Percentiles rank a stretch among this genome's conserved stretches.
These are phyloP conservation scores for Annona squamosa DNA, from an alignment of 164 flowering plant species.

Conservation along the genomic window DNA sequence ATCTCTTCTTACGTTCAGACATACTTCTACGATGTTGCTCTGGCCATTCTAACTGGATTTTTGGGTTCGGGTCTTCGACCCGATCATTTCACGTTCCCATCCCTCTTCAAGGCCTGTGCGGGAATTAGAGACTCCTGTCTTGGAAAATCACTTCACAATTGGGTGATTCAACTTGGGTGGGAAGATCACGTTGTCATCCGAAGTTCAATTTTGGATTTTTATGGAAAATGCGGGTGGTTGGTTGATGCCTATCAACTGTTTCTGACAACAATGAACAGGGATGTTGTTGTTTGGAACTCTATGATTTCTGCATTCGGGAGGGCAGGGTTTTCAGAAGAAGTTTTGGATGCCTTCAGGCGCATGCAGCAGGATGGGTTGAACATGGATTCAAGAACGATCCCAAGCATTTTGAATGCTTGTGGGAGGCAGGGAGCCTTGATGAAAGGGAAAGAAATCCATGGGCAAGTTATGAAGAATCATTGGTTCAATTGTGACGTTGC, in stretches of 20 bases:
- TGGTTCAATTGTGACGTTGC: conserved; percentile 29
- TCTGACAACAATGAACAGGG: conserved; percentile 22
- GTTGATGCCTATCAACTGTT: conserved; percentile 33
- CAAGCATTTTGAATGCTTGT: conserved; percentile 44
- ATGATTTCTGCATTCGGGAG: conserved; percentile 42
- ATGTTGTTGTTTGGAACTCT: conserved; percentile 43
- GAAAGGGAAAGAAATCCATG: conserved; percentile 54
- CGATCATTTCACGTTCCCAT: conserved; percentile 47
- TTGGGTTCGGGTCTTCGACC: conserved; percentile 30
- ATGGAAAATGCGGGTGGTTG: conserved; percentile 31
- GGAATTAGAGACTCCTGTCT: not conserved
- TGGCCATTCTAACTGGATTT: conserved; percentile 24
- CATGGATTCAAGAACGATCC: conserved; percentile 35
- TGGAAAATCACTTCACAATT: conserved; percentile 25
- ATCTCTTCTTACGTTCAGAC: conserved; percentile 29
- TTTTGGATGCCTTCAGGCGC: conserved; percentile 27
- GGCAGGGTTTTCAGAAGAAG: conserved; percentile 33
- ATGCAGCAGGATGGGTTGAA: conserved; percentile 36
- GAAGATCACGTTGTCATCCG: conserved; percentile 35
- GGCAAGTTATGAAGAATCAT: conserved; percentile 24
- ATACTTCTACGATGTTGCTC: conserved; percentile 20
- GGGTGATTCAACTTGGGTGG: conserved; percentile 38
- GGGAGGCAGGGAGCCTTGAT: conserved; percentile 41
- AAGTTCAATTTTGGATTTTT: conserved; percentile 37
- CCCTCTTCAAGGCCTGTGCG: conserved; percentile 32